Evolutionary conservation across 2,329 filamentous ascomycete genomes (phyloP).

Genomic region (Septoria petroselini): DNA sequence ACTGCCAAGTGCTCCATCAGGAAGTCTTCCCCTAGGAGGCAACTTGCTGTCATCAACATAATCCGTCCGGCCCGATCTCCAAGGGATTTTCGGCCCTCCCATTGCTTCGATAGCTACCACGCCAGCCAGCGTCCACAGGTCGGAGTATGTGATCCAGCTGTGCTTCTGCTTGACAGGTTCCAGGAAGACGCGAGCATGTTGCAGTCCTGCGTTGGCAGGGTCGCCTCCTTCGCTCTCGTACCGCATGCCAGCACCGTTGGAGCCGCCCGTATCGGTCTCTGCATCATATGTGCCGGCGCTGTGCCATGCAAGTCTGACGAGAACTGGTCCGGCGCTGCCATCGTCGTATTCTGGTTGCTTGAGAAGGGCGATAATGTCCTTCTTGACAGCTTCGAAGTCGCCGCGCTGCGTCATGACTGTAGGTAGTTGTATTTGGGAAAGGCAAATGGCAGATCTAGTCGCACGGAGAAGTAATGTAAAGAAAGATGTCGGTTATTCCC

Average conservation of each 20-base stretch:
- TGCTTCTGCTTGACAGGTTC: constrained; percentile 59
- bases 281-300: constrained; percentile 61
- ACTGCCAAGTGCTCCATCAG: constrained; percentile 53
- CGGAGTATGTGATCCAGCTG: constrained; percentile 63
- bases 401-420: constrained; percentile 18
- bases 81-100: constrained; percentile 57
- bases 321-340: constrained; percentile 61
- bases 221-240: constrained; percentile 64
- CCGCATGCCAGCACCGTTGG: constrained; percentile 64
- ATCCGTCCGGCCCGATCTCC: constrained; percentile 60
- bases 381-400: constrained; percentile 49
- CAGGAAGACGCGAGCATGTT: constrained; percentile 62
- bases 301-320: constrained; percentile 65
- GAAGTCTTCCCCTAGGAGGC: constrained; percentile 57
- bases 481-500: background rate
- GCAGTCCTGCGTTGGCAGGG: constrained; percentile 62
- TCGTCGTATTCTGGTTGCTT: constrained; percentile 61
- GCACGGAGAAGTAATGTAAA: background rate
- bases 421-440: background rate
- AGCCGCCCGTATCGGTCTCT: constrained; percentile 59
- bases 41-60: constrained; percentile 60
- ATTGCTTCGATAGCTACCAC: constrained; percentile 58
- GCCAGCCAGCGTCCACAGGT: constrained; percentile 63
- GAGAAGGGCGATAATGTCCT: constrained; percentile 40
- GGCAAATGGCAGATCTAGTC: background rate